phyloP scores from a whole-genome alignment of 1,139 yeast species.

The Zygoascus meyerae region DNA sequence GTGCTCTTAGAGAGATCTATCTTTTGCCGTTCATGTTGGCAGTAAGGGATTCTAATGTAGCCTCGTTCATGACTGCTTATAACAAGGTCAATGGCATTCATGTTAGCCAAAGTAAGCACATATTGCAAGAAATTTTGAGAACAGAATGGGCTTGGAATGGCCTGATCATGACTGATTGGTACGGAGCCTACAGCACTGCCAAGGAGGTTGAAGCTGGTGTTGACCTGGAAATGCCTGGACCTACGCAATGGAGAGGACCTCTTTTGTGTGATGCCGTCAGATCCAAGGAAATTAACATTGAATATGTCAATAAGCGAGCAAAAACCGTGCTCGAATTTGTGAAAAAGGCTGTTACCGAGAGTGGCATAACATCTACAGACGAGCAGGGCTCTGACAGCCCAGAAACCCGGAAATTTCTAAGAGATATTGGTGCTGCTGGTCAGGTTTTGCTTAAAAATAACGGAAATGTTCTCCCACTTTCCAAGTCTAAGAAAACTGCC shows the following conservation, averaged over 20 bases:
- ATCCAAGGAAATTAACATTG: conserved; percentile 20
- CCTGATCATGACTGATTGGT: conserved; percentile 58
- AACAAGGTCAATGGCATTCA: conserved; percentile 56
- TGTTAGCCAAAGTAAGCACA: conserved; percentile 42
- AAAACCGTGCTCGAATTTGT: conserved; percentile 43
- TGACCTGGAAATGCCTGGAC: conserved; percentile 63
- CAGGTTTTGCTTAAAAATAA: conserved; percentile 51
- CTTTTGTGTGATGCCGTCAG: conserved; percentile 27
- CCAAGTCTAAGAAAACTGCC: conserved; percentile 38
- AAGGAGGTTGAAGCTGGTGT: conserved; percentile 50
- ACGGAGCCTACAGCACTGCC: conserved; percentile 48
- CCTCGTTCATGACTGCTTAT: conserved; percentile 53
- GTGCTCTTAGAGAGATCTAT: conserved; percentile 58
- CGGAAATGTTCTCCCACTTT: conserved; percentile 39
- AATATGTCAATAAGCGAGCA: conserved; percentile 42
- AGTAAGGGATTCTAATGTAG: conserved; percentile 45
- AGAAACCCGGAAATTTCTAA: conserved; percentile 41
- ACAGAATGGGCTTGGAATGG: conserved; percentile 56
- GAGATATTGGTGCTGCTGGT: conserved; percentile 47
- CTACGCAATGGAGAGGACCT: conserved; percentile 43
- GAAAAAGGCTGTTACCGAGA: conserved; percentile 37
- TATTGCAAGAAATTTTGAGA: conserved; percentile 44
- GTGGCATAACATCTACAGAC: conserved; percentile 41
- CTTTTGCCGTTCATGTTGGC: conserved; percentile 59
- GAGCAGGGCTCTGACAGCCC: conserved; percentile 43